These are phyloP conservation scores for Lolium perenne DNA, from an alignment of 176 grass and related monocot genomes.

Conservation along the genomic window DNA sequence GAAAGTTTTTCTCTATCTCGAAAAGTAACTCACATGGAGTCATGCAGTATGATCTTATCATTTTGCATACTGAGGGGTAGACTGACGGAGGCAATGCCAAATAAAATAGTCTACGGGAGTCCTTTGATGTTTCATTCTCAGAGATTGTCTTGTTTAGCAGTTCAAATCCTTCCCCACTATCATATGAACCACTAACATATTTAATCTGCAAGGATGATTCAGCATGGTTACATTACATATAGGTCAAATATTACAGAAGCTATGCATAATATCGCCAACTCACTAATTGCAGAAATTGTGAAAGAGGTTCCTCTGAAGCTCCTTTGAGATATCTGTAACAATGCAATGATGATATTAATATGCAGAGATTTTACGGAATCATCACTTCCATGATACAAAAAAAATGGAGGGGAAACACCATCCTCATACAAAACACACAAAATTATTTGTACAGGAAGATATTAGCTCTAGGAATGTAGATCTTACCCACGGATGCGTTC, in stretches of 20 bases:
- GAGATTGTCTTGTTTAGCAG: conserved; percentile 75
- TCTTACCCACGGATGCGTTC: conserved; percentile 74
- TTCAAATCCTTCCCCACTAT: conserved; percentile 76
- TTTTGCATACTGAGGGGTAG: conserved; percentile 93
- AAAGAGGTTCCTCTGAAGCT: conserved; percentile 70
- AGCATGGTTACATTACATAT: conserved; percentile 47
- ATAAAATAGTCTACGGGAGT: conserved; percentile 88
- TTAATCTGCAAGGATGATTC: conserved; percentile 71
- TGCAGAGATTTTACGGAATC: not conserved
- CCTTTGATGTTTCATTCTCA: conserved; percentile 72
- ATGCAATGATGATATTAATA: conserved; percentile 4
- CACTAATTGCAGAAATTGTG: conserved; percentile 83
- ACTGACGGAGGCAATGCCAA: conserved; percentile 96
- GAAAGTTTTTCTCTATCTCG: too few relatives aligned
- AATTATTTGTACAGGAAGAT: conserved; percentile 2
- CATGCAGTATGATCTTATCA: conserved; percentile 92
- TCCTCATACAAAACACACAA: not conserved
- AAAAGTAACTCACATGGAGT: conserved; percentile 70
- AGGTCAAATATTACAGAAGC: conserved; percentile 1
- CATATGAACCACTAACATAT: conserved; percentile 95
- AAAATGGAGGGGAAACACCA: conserved; percentile 6
- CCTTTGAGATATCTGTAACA: conserved; percentile 78
- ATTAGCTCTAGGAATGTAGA: conserved; percentile 26
- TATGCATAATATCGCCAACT: conserved; percentile 31
- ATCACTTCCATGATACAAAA: not conserved